Evolutionary conservation across 352 stramenopile genomes (phyloP).

Genomic region (Globisporangium cylindrosporum): DNA sequence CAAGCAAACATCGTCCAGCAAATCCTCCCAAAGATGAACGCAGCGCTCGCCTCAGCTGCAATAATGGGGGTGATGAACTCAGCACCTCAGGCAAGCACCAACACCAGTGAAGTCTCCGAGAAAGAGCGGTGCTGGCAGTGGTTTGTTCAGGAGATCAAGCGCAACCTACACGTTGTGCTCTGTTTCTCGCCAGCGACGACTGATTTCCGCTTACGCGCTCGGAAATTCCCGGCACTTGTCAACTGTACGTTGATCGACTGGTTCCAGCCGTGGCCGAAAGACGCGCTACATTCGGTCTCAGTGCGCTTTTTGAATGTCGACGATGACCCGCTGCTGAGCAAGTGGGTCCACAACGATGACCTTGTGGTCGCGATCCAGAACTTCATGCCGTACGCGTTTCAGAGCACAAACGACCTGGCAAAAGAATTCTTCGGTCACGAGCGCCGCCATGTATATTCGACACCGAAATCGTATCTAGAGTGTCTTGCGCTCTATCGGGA

Average conservation of each 20-base stretch:
- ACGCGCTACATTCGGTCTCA: conserved; percentile 90
- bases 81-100: neutral
- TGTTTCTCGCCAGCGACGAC: conserved; percentile 92
- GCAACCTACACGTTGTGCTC: conserved; percentile 93
- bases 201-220: conserved; percentile 84
- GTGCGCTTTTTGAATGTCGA: conserved; percentile 69
- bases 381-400: conserved; percentile 93
- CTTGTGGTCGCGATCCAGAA: conserved; percentile 74
- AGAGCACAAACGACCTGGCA: conserved; percentile 88
- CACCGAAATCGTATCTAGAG: conserved; percentile 92
- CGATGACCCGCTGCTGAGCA: conserved; percentile 17
- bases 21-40: conserved; percentile 83
- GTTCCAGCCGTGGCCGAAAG: conserved; percentile 91
- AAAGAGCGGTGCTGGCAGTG: conserved; percentile 92
- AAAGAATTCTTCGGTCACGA: conserved; percentile 78
- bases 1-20: conserved; percentile 89
- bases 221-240: conserved; percentile 93
- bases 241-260: conserved; percentile 94
- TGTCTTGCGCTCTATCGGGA: conserved; percentile 86
- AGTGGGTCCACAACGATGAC: conserved; percentile 36
- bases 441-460: conserved; percentile 89
- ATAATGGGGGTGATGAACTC: neutral
- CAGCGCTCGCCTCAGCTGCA: conserved; percentile 30
- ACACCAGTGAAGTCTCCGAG: conserved; percentile 60
- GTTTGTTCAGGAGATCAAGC: conserved; percentile 89